Evolutionary conservation across 2,329 filamentous ascomycete species (phyloP).

Genomic region (Trichoderma simmonsii): DNA sequence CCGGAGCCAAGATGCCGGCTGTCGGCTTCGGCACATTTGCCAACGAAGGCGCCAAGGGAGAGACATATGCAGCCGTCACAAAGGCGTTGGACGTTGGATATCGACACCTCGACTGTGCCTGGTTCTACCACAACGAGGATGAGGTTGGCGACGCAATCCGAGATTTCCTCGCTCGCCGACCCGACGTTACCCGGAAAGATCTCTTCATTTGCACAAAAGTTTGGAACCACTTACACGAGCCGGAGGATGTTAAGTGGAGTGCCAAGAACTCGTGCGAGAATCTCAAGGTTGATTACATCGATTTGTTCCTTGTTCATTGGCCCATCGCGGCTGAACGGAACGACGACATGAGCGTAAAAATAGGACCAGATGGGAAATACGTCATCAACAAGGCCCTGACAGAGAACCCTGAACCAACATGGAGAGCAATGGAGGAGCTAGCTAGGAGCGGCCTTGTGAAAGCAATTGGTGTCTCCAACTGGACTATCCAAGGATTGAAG

Average conservation of each 20-base stretch:
- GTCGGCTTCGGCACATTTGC: slow-evolving; percentile 78
- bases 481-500: slow-evolving; percentile 76
- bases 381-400: slow-evolving; percentile 2
- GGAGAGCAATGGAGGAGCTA: slow-evolving; percentile 71
- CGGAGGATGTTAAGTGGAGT: slow-evolving; percentile 54
- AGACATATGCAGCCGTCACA: slow-evolving; percentile 56
- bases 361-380: slow-evolving; percentile 2
- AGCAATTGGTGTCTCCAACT: slow-evolving; percentile 86
- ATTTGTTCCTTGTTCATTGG: slow-evolving; percentile 73
- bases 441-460: slow-evolving; percentile 65
- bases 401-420: slow-evolving; percentile 58
- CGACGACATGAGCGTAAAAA: not conserved
- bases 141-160: slow-evolving; percentile 65
- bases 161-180: slow-evolving; percentile 34
- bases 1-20: slow-evolving; percentile 73
- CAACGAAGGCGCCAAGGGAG: slow-evolving; percentile 57
- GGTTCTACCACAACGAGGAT: slow-evolving; percentile 73
- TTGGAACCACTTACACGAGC: slow-evolving; percentile 73
- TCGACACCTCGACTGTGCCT: slow-evolving; percentile 72
- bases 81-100: slow-evolving; percentile 66
- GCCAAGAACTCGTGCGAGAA: slow-evolving; percentile 58
- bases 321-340: slow-evolving; percentile 51
- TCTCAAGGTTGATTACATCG: slow-evolving; percentile 63
- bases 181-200: slow-evolving; percentile 61
- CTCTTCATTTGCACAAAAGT: slow-evolving; percentile 80